Evolutionary conservation across 805 yeast genomes (phyloP).

Genomic region (Lipomyces japonicus): DNA sequence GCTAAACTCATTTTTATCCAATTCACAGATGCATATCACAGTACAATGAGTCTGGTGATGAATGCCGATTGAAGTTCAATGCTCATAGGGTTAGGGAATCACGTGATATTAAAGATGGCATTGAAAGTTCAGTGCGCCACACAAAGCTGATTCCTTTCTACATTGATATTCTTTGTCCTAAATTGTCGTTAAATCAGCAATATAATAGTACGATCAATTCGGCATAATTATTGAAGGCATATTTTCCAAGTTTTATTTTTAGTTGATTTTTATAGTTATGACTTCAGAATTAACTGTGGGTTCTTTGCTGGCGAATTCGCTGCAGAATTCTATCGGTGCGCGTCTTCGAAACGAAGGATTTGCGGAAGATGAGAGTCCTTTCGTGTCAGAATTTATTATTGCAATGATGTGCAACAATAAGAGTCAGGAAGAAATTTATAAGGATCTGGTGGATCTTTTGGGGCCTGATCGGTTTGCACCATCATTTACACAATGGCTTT

Average conservation of each 20-base stretch:
- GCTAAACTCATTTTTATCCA: no score
- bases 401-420: constrained; percentile 33
- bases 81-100: no score
- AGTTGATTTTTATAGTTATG: no score
- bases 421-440: constrained; percentile 27
- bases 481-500: constrained; percentile 32
- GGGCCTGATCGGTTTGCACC: constrained; percentile 30
- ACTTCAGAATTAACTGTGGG: constrained; percentile 13
- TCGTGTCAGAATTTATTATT: constrained; percentile 33
- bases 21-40: no score
- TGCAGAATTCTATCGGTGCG: constrained; percentile 25
- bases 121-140: no score
- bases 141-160: no score
- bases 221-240: no score
- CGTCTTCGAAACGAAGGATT: constrained; percentile 28
- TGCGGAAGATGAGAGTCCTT: constrained; percentile 32
- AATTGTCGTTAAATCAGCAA: neutral
- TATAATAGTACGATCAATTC: neutral
- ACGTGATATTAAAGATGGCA: no score
- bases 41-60: no score
- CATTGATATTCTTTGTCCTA: no score
- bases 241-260: no score
- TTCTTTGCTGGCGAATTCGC: constrained; percentile 24
- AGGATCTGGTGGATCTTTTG: constrained; percentile 31
- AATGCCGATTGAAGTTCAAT: no score